Percentiles rank a stretch among this genome's conserved stretches.
Evolutionary conservation across 1,284 basidiomycete genomes (phyloP).

Genomic region (Rhodofomes roseus): DNA sequence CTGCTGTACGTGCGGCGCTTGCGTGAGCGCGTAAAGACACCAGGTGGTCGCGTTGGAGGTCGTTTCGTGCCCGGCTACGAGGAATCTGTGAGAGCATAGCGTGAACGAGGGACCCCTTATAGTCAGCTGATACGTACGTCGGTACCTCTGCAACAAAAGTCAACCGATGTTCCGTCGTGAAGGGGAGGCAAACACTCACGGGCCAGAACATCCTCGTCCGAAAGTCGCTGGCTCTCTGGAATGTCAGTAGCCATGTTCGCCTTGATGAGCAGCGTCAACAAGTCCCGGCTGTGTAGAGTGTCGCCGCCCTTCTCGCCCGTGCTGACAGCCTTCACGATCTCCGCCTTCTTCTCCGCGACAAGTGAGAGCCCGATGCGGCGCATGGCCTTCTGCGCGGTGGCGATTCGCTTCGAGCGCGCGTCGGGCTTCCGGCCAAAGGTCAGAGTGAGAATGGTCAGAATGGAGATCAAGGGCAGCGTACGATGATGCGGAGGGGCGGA

Average conservation of each 20-base stretch:
- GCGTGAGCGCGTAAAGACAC: slow-evolving; percentile 63
- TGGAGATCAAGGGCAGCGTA: not conserved
- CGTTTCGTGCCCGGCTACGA: slow-evolving; percentile 78
- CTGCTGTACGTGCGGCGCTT: slow-evolving; percentile 51
- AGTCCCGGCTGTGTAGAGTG: slow-evolving; percentile 20
- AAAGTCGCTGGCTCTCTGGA: slow-evolving; percentile 39
- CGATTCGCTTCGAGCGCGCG: slow-evolving; percentile 17
- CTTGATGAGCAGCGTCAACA: slow-evolving; percentile 35
- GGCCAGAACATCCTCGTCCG: slow-evolving; percentile 52
- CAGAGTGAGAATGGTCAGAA: not conserved
- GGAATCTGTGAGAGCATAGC: slow-evolving; percentile 29
- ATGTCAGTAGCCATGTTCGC: slow-evolving; percentile 47
- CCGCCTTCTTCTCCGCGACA: slow-evolving; percentile 39
- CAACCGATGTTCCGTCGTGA: too few species aligned
- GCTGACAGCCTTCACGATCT: slow-evolving; percentile 13
- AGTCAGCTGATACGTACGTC: slow-evolving; percentile 5
- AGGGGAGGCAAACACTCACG: slow-evolving; percentile 36
- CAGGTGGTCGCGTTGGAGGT: slow-evolving; percentile 42
- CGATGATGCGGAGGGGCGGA: slow-evolving; percentile 12
- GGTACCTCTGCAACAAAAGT: slow-evolving; percentile 9
- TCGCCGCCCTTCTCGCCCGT: slow-evolving; percentile 11
- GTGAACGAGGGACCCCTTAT: not conserved
- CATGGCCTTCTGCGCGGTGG: slow-evolving; percentile 27
- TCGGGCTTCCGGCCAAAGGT: slow-evolving; percentile 25
- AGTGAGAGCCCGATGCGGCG: slow-evolving; percentile 34